phyloP scores from a whole-genome alignment of 2,329 filamentous ascomycete species.

The Curvularia lunata region DNA sequence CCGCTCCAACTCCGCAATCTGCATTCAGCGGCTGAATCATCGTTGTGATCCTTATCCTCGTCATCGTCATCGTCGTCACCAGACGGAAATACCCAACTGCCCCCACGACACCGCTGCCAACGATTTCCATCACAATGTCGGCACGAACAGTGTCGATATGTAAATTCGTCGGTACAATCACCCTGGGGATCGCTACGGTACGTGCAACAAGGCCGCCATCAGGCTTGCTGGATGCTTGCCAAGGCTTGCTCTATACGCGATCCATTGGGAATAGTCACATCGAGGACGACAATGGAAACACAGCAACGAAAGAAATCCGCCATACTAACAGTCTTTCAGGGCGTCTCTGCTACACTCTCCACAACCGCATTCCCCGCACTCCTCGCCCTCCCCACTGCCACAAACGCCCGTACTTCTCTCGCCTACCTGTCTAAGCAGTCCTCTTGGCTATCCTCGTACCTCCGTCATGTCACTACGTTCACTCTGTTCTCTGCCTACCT shows the following conservation, averaged over 20 bases:
- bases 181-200: conserved; percentile 86
- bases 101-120: background rate
- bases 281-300: background rate
- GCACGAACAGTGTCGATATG: conserved; percentile 74
- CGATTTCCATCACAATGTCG: conserved; percentile 56
- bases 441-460: conserved; percentile 63
- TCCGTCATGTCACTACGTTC: conserved; percentile 70
- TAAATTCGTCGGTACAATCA: conserved; percentile 93
- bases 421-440: conserved; percentile 66
- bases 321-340: conserved; percentile 54
- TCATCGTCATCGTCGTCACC: conserved; percentile 20
- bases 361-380: conserved; percentile 80
- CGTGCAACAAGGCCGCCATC: conserved; percentile 47
- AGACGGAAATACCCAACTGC: conserved; percentile 16
- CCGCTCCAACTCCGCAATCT: conserved; percentile 26
- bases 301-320: background rate
- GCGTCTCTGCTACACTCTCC: conserved; percentile 84
- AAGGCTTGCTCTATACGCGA: conserved; percentile 4
- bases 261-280: background rate
- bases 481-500: conserved; percentile 79
- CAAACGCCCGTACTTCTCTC: conserved; percentile 66
- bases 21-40: conserved; percentile 10
- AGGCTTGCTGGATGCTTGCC: background rate
- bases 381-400: conserved; percentile 78
- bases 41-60: background rate